Conservation (phyloP, 306 rosid species). For the Calophaca sinica region DNA sequence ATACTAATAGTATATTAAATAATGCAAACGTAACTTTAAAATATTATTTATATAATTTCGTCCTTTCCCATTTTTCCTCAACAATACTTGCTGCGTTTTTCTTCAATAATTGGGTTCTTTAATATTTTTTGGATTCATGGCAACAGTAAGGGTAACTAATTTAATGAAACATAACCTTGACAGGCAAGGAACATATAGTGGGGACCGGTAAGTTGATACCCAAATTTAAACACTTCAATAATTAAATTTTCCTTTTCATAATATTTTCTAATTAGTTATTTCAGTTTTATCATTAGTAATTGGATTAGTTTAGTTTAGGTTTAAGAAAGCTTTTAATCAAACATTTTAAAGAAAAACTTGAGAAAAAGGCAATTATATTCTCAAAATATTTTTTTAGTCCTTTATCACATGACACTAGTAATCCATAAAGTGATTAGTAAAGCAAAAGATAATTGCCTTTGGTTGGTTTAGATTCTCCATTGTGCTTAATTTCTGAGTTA, state of each 20-base stretch:
- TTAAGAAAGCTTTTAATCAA: neutral
- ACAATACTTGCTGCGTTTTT: constrained; percentile 32
- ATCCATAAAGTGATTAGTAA: constrained; percentile 24
- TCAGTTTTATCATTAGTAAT: neutral
- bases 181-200: constrained; percentile 44
- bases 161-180: constrained; percentile 37
- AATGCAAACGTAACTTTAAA: neutral
- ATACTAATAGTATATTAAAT: too few relatives aligned
- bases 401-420: neutral
- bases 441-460: constrained; percentile 32
- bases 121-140: constrained; percentile 15
- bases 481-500: constrained; percentile 29
- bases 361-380: neutral
- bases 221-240: constrained; percentile 4
- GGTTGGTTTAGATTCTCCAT: constrained; percentile 19
- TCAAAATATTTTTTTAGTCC: neutral
- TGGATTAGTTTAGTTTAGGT: neutral
- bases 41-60: neutral
- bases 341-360: neutral
- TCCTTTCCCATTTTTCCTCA: constrained; percentile 17
- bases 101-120: constrained; percentile 10
- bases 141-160: constrained; percentile 15
- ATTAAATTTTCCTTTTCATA: constrained; percentile 14
- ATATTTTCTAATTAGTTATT: constrained; percentile 2
- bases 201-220: constrained; percentile 32